Percentiles rank a stretch among this genome's conserved stretches.
phyloP scores from a whole-genome alignment of 257 asterid genomes.

The Paraleonurus japonicus region DNA sequence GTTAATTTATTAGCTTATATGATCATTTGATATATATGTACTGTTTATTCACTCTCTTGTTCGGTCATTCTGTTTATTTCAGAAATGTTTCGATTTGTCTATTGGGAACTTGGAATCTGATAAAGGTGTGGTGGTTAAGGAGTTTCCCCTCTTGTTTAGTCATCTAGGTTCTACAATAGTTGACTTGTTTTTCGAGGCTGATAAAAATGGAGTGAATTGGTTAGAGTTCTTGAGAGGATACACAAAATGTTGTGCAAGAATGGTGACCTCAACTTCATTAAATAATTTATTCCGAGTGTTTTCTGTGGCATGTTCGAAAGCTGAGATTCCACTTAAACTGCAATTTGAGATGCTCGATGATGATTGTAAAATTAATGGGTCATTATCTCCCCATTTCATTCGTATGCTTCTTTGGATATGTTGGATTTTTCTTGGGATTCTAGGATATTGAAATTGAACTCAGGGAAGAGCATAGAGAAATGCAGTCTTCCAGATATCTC shows the following conservation, averaged over 20 bases:
- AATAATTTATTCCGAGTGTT: conserved; percentile 55
- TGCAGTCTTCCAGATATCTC: conserved; percentile 64
- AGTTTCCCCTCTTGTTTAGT: conserved; percentile 43
- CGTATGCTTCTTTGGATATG: conserved; percentile 59
- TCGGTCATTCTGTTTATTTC: conserved; percentile 27
- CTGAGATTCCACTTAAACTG: conserved; percentile 60
- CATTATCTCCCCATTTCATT: conserved; percentile 45
- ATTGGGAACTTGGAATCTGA: conserved; percentile 41
- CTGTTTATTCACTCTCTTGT: not conserved
- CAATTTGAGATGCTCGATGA: conserved; percentile 62
- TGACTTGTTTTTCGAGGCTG: conserved; percentile 63
- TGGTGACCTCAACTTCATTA: conserved; percentile 57
- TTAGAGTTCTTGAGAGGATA: conserved; percentile 81
- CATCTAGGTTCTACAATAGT: conserved; percentile 68
- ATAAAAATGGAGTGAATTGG: conserved; percentile 66
- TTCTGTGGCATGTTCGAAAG: conserved; percentile 47
- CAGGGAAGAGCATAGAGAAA: conserved; percentile 29
- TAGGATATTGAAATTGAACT: conserved; percentile 34
- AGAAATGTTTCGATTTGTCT: conserved; percentile 68
- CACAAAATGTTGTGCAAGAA: conserved; percentile 68
- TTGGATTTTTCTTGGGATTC: conserved; percentile 75
- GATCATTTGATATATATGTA: not conserved
- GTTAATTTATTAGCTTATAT: not conserved
- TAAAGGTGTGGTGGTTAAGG: conserved; percentile 39
- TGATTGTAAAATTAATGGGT: conserved; percentile 63